Percentiles rank a stretch among this genome's conserved stretches.
Evolutionary conservation across 495 filamentous ascomycete species (phyloP).

Genomic region (Darksidea phi): DNA sequence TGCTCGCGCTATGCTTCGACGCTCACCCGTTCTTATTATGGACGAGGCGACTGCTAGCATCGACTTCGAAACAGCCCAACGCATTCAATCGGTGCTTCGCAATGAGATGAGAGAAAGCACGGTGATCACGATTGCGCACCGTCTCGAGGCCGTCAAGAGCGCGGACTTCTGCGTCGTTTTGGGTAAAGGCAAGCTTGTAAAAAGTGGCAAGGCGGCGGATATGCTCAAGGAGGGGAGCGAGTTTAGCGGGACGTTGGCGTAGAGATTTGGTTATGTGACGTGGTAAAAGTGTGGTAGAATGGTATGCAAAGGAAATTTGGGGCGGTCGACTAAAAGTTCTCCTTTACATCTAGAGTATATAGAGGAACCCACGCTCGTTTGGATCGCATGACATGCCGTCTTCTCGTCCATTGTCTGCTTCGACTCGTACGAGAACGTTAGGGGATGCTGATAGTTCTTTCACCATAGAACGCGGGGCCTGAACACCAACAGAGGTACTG

Average conservation of each 20-base stretch:
- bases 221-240: conserved; percentile 31
- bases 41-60: conserved; percentile 74
- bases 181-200: conserved; percentile 58
- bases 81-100: conserved; percentile 72
- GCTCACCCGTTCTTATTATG: conserved; percentile 44
- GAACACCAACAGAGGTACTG: no score
- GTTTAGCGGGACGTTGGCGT: conserved; percentile 31
- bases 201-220: conserved; percentile 21
- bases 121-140: conserved; percentile 84
- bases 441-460: no score
- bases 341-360: no score
- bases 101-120: conserved; percentile 76
- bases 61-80: conserved; percentile 71
- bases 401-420: no score
- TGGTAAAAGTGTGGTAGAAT: not conserved
- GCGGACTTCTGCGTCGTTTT: conserved; percentile 72
- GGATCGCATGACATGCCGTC: no score
- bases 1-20: conserved; percentile 54
- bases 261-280: not conserved
- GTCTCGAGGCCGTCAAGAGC: conserved; percentile 73
- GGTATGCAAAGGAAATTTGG: not conserved
- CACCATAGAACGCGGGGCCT: no score
- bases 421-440: no score
- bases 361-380: no score
- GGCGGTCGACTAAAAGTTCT: not conserved